Evolutionary conservation across 768 basidiomycete genomes (phyloP).

Genomic region (Terana coerulea): DNA sequence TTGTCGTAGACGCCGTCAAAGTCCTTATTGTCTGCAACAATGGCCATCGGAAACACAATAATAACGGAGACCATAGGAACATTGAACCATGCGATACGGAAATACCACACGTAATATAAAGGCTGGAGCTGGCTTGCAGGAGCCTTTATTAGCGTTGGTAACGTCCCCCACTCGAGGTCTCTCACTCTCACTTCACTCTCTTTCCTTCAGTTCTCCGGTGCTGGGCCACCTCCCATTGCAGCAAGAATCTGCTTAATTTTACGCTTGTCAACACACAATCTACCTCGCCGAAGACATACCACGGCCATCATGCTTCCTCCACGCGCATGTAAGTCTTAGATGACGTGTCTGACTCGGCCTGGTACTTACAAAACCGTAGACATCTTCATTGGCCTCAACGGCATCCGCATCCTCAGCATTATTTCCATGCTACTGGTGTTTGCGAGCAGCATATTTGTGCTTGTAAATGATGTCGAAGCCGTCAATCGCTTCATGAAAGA

Average conservation of each 20-base stretch:
- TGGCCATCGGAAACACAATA: conserved; percentile 2
- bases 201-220: conserved; percentile 21
- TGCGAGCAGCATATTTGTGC: conserved; percentile 69
- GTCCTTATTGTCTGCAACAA: conserved; percentile 4
- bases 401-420: conserved; percentile 73
- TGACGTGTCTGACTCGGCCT: too few relatives aligned
- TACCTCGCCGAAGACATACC: not conserved
- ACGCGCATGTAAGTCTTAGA: conserved; percentile 51
- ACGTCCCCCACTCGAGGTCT: not conserved
- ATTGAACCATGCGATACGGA: not conserved
- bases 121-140: not conserved
- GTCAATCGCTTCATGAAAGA: conserved; percentile 61
- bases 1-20: not conserved
- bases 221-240: conserved; percentile 22
- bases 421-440: conserved; percentile 78
- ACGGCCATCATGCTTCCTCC: conserved; percentile 36
- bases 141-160: not conserved
- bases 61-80: not conserved
- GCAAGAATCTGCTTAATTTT: conserved; percentile 3
- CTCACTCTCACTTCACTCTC: conserved; percentile 8
- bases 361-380: too few relatives aligned
- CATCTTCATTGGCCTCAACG: conserved; percentile 76
- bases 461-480: conserved; percentile 71
- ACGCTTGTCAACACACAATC: conserved; percentile 2
- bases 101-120: conserved; percentile 2